Evolutionary conservation across 257 asterid species (phyloP).

Genomic region (Solanum chiquidenum): DNA sequence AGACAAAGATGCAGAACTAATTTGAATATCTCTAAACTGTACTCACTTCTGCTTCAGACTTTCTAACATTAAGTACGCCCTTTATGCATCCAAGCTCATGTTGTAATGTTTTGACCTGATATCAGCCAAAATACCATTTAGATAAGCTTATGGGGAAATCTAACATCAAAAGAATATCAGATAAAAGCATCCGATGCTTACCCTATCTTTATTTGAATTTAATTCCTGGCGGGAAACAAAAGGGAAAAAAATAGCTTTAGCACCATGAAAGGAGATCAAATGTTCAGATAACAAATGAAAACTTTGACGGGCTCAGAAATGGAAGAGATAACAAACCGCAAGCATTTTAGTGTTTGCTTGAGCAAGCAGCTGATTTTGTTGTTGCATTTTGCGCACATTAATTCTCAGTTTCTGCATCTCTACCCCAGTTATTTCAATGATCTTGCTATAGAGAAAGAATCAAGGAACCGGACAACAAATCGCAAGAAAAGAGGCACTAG

Average conservation of each 20-base stretch:
- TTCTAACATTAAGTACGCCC: constrained; percentile 39
- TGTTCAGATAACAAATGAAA: not conserved
- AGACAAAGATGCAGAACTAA: not conserved
- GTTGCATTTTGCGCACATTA: constrained; percentile 45
- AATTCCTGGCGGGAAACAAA: constrained; percentile 45
- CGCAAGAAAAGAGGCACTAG: not conserved
- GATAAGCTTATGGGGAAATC: not conserved
- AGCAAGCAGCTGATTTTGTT: constrained; percentile 62
- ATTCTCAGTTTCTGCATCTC: constrained; percentile 52
- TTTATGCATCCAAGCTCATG: constrained; percentile 62
- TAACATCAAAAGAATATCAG: not conserved
- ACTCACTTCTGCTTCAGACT: constrained; percentile 38
- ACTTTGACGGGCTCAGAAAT: not conserved
- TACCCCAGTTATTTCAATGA: constrained; percentile 47
- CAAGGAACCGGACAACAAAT: not conserved
- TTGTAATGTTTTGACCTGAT: constrained; percentile 52
- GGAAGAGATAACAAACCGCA: constrained; percentile 25
- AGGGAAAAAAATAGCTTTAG: not conserved
- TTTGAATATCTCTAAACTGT: not conserved
- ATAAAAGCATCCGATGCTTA: constrained; percentile 13
- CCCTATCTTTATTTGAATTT: constrained; percentile 61
- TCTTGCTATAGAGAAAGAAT: constrained; percentile 30
- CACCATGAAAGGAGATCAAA: not conserved
- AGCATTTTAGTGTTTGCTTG: constrained; percentile 44
- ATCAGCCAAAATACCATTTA: not conserved